Base-by-base conservation (phyloP, 1,284 basidiomycete species). In the Schizophyllum amplum region DNA sequence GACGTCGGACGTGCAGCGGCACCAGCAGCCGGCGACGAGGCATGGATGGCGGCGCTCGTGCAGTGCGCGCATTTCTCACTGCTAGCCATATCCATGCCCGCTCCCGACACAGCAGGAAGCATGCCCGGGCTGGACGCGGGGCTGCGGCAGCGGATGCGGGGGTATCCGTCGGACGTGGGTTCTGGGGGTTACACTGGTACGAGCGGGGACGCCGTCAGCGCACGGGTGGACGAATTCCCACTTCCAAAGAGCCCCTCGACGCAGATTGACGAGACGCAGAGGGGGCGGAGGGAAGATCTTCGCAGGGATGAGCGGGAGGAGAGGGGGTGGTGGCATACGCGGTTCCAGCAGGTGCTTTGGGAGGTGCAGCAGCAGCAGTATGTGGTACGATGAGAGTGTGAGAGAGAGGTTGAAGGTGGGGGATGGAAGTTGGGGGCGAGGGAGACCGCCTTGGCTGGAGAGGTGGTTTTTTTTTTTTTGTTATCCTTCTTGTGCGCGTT, bases 281-380 rank as follows among this genome's bases (percentile, higher is more conserved):
- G 65, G 11, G 63, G 55, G 59, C 61, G 9, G 52, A 66, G 20
- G 65, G 68, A 60, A 60, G 49, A 53, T 42, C 47, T 52, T 47
- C 56, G 67, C 24, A 68, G 72, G 53, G 74, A 74, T 55, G 89
- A 91, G 65, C 70, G 86, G 47, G 85, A 90, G 66, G 86, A 91
- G 63, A 75, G 89, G 0, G 85, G 81, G 2, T 92, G 87, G 86
- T 92, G 90, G 89, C 77, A 83, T 2, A 64, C 84, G 54, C 73
- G 87, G 49, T 90, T 90, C 63, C 83, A 84, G 62, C 81, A 87
- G 61, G 82, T 90, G 4, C 72, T 86, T 59, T 69, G 72, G 26
- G 85, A 87, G 33, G 33, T 42, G 33, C 33, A 42, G 33, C 33
- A 42, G 33, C 33, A 42, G 33, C 33, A 13, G 33, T 42, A 42